A percentile compares a stretch with the other conserved stretches of the same genome.
phyloP scores from a whole-genome alignment of 2,329 filamentous ascomycete species.

The Neocatenulostroma microsporum region DNA sequence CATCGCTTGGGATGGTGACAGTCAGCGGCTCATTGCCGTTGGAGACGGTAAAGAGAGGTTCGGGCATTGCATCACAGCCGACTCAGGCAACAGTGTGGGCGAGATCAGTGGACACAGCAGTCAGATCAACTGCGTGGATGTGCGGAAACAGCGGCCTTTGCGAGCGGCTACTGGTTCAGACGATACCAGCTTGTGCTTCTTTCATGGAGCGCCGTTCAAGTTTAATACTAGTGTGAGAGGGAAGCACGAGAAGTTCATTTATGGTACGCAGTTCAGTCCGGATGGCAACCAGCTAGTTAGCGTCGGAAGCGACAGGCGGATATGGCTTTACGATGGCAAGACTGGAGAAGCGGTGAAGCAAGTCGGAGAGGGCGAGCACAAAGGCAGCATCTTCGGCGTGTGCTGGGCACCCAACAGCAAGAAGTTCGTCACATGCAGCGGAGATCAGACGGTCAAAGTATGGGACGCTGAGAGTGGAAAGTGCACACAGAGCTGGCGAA shows the following conservation, averaged over 20 bases:
- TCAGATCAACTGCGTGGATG: conserved; percentile 81
- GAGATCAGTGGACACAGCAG: conserved; percentile 89
- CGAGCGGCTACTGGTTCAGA: conserved; percentile 86
- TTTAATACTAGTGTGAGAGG: conserved; percentile 76
- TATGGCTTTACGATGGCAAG: conserved; percentile 94
- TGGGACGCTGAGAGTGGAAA: conserved; percentile 83
- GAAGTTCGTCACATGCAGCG: conserved; percentile 81
- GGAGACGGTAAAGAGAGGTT: conserved; percentile 91
- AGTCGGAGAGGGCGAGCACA: conserved; percentile 73
- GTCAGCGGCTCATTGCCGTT: conserved; percentile 90
- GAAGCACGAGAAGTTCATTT: conserved; percentile 81
- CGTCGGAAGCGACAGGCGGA: conserved; percentile 84
- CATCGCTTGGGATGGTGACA: conserved; percentile 95
- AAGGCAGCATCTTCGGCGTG: conserved; percentile 84
- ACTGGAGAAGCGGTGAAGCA: conserved; percentile 73
- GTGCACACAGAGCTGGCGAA: conserved; percentile 71
- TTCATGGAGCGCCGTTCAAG: conserved; percentile 91
- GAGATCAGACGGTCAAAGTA: conserved; percentile 87
- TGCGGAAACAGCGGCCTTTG: conserved; percentile 83
- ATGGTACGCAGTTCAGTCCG: conserved; percentile 80
- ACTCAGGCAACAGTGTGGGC: conserved; percentile 92
- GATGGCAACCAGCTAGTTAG: conserved; percentile 76
- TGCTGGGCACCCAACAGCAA: conserved; percentile 85
- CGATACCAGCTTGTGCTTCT: conserved; percentile 82
- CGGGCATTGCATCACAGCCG: conserved; percentile 87